These are phyloP conservation scores for Sugiyamaella novakii DNA, from an alignment of 1,139 yeast species.

Conservation along the genomic window DNA sequence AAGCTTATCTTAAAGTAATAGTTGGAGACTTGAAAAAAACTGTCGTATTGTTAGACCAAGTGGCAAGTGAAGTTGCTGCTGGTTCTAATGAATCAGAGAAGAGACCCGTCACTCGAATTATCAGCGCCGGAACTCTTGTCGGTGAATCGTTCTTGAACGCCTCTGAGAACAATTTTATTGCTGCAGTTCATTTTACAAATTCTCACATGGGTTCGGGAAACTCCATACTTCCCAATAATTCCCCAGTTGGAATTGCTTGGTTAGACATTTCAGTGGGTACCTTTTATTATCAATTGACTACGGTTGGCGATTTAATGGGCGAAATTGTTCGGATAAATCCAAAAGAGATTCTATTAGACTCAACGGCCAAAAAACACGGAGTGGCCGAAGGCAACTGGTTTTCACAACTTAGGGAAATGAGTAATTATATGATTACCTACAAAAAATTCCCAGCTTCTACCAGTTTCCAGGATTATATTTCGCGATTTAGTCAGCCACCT, in stretches of 20 bases:
- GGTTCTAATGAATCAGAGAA: slow-evolving; percentile 44
- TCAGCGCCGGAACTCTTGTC: slow-evolving; percentile 90
- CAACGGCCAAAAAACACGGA: slow-evolving; percentile 36
- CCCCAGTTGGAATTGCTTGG: slow-evolving; percentile 78
- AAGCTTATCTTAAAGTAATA: slow-evolving; percentile 69
- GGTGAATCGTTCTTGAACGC: slow-evolving; percentile 83
- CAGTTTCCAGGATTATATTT: slow-evolving; percentile 29
- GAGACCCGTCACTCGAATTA: slow-evolving; percentile 74
- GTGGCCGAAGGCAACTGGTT: slow-evolving; percentile 56
- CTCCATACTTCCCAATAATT: slow-evolving; percentile 39
- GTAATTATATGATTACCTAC: slow-evolving; percentile 57
- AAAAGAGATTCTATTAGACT: slow-evolving; percentile 59
- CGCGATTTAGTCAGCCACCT: slow-evolving; percentile 28
- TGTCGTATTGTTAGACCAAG: slow-evolving; percentile 83
- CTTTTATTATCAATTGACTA: slow-evolving; percentile 65
- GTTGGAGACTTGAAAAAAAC: slow-evolving; percentile 69
- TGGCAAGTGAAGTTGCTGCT: slow-evolving; percentile 25
- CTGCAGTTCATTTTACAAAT: slow-evolving; percentile 47
- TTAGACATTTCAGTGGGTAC: slow-evolving; percentile 85
- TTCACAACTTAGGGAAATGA: slow-evolving; percentile 61
- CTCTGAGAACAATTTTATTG: slow-evolving; percentile 66
- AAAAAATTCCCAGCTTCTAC: slow-evolving; percentile 45
- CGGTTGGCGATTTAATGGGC: slow-evolving; percentile 54
- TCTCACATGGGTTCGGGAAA: slow-evolving; percentile 23
- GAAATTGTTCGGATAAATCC: slow-evolving; percentile 70